A percentile compares a stretch with the other conserved stretches of the same genome.
Evolutionary conservation across 1,139 yeast species (phyloP).

Genomic region (Torulaspora pretoriensis): DNA sequence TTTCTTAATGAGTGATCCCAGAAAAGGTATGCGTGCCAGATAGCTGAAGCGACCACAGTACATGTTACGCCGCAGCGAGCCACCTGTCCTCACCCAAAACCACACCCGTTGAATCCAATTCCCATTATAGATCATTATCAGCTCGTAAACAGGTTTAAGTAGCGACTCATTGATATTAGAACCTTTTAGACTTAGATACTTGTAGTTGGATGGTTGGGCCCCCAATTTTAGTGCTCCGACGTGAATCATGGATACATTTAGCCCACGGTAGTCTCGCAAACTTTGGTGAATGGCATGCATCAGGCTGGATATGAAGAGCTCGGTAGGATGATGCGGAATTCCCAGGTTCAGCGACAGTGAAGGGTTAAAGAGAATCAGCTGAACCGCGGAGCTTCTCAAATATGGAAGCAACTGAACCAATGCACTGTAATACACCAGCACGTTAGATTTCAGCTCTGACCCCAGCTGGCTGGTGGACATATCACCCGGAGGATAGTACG

Average conservation of each 20-base stretch:
- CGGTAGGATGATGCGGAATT: constrained; percentile 29
- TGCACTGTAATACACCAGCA: constrained; percentile 24
- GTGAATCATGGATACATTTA: constrained; percentile 26
- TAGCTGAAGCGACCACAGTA: constrained; percentile 26
- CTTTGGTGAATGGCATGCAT: constrained; percentile 25
- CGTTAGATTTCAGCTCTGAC: constrained; percentile 27
- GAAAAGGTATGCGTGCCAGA: constrained; percentile 13
- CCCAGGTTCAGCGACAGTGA: constrained; percentile 29
- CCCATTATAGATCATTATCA: constrained; percentile 29
- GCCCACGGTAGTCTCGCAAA: constrained; percentile 17
- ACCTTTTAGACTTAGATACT: constrained; percentile 28
- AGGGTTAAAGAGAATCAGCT: constrained; percentile 30
- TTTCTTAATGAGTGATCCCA: constrained; percentile 4
- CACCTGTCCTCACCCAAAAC: constrained; percentile 16
- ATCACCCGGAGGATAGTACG: constrained; percentile 33
- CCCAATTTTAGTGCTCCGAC: constrained; percentile 32
- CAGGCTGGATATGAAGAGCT: constrained; percentile 29
- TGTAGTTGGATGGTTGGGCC: constrained; percentile 35
- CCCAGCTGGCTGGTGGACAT: constrained; percentile 22
- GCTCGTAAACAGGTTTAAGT: constrained; percentile 28
- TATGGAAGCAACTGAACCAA: constrained; percentile 27
- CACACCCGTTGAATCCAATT: constrained; percentile 17
- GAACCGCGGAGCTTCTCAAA: constrained; percentile 19
- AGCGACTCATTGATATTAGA: constrained; percentile 25
- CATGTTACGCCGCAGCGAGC: constrained; percentile 14